These are phyloP conservation scores for Zoysia matrella DNA, from an alignment of 202 grass and related monocot genomes.

Conservation along the genomic window DNA sequence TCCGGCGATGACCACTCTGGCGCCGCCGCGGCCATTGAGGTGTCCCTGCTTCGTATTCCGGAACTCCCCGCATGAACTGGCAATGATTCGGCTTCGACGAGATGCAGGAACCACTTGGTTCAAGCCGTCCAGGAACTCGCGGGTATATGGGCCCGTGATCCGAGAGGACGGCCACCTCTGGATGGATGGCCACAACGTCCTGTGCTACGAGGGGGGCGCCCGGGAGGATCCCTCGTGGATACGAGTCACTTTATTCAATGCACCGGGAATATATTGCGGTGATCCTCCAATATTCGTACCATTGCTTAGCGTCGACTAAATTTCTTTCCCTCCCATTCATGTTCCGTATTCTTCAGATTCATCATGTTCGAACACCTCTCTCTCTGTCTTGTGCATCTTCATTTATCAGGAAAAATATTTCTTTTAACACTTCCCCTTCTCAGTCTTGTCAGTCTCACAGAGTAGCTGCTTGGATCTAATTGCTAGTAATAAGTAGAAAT, in stretches of 20 bases:
- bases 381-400: no score
- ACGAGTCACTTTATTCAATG: background rate
- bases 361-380: no score
- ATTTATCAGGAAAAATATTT: no score
- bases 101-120: background rate
- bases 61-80: background rate
- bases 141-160: background rate
- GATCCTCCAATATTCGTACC: background rate
- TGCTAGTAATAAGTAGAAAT: no score
- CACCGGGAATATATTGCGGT: background rate
- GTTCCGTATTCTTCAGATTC: no score
- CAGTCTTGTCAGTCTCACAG: no score
- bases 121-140: background rate
- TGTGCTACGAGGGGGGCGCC: background rate
- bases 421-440: no score
- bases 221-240: background rate
- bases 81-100: no score
- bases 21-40: background rate
- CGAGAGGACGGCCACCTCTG: background rate
- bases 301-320: background rate
- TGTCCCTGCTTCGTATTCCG: background rate
- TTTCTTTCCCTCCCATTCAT: no score
- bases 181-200: background rate
- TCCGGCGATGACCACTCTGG: no score
- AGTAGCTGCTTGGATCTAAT: no score